Evolutionary conservation across 1,284 basidiomycete genomes (phyloP).

Genomic region (Ceratobasidium sp.): DNA sequence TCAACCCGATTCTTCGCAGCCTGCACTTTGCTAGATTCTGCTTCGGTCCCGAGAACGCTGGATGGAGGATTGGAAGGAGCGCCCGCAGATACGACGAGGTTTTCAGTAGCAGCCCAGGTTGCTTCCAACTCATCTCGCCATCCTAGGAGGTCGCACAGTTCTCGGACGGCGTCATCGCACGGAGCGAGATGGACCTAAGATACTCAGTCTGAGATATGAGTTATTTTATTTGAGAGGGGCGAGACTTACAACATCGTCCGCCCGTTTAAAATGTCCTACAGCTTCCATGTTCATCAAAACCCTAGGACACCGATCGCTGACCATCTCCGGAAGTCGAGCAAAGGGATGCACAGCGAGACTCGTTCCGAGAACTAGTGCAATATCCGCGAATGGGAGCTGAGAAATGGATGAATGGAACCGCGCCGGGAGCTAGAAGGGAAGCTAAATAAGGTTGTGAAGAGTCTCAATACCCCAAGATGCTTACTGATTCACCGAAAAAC

Average conservation of each 20-base stretch:
- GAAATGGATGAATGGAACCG: slow-evolving; percentile 64
- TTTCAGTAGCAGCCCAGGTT: slow-evolving; percentile 46
- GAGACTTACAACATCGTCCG: slow-evolving; percentile 46
- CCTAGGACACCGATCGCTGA: slow-evolving; percentile 47
- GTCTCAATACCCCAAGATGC: neutral
- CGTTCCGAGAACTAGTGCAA: slow-evolving; percentile 93
- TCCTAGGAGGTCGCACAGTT: slow-evolving; percentile 47
- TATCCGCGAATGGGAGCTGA: slow-evolving; percentile 71
- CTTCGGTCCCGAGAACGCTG: neutral
- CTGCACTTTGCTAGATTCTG: neutral
- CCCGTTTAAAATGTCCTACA: slow-evolving; percentile 47
- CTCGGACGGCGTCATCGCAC: slow-evolving; percentile 48
- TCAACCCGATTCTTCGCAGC: slow-evolving; percentile 10
- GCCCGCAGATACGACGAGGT: slow-evolving; percentile 15
- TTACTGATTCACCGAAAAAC: slow-evolving; percentile 84
- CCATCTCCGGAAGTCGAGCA: slow-evolving; percentile 68
- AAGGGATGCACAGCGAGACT: slow-evolving; percentile 86
- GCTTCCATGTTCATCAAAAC: slow-evolving; percentile 49
- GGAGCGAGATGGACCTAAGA: slow-evolving; percentile 42
- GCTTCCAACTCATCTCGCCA: slow-evolving; percentile 49
- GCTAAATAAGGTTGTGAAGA: neutral
- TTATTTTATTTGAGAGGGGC: no score
- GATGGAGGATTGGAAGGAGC: neutral
- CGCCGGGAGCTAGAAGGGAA: slow-evolving; percentile 63
- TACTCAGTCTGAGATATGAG: neutral